These are phyloP conservation scores for Incumbomyces lentus DNA, from an alignment of 2,329 filamentous ascomycete genomes.

Conservation along the genomic window DNA sequence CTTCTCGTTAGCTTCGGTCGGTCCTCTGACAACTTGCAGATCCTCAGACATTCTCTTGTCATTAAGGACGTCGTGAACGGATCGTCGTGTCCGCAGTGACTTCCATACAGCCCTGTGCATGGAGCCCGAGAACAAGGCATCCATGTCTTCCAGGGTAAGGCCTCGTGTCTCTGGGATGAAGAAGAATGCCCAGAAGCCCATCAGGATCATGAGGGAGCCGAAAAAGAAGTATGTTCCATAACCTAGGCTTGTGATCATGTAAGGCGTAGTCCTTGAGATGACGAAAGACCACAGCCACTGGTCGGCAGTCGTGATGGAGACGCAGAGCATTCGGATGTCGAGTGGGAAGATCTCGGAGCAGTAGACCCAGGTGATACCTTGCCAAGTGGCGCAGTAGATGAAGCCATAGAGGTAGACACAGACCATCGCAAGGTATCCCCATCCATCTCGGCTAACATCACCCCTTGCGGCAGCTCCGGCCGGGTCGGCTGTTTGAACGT, in stretches of 20 bases:
- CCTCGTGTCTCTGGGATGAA: slow-evolving; percentile 64
- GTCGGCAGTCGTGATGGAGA: slow-evolving; percentile 55
- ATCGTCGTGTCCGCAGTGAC: background rate
- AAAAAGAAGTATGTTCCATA: slow-evolving; percentile 8
- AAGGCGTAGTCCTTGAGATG: slow-evolving; percentile 5
- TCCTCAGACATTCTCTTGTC: background rate
- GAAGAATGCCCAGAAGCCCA: slow-evolving; percentile 41
- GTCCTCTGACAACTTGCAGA: background rate
- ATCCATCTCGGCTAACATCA: slow-evolving; percentile 51
- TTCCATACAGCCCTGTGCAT: slow-evolving; percentile 3
- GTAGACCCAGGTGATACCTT: slow-evolving; percentile 63
- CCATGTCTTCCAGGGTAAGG: slow-evolving; percentile 23
- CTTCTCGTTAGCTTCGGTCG: background rate
- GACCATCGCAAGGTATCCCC: slow-evolving; percentile 52
- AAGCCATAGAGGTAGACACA: slow-evolving; percentile 65
- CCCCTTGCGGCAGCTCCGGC: slow-evolving; percentile 42
- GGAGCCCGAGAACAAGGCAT: slow-evolving; percentile 10
- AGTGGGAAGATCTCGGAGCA: slow-evolving; percentile 60
- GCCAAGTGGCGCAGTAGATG: slow-evolving; percentile 57
- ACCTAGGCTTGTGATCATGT: slow-evolving; percentile 3
- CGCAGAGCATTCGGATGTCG: slow-evolving; percentile 54
- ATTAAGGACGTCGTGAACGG: background rate
- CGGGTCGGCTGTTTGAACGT: slow-evolving; percentile 56
- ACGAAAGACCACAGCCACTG: slow-evolving; percentile 30
- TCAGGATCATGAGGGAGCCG: slow-evolving; percentile 38